phyloP scores from a whole-genome alignment of 176 grass and related monocot genomes.

The Ananas comosus region DNA sequence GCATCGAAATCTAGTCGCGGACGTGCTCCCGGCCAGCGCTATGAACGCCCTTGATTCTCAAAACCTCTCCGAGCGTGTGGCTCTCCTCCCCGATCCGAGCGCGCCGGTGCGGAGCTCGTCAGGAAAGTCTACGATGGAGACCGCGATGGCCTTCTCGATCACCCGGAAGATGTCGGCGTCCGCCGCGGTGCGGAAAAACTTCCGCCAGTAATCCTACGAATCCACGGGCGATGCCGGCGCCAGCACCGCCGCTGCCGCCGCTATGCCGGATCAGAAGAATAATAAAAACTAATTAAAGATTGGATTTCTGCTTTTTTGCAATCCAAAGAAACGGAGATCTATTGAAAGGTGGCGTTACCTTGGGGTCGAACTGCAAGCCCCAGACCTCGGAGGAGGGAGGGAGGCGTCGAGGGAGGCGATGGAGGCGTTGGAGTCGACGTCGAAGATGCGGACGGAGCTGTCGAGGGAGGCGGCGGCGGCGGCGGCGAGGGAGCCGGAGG shows the following conservation, averaged over 20 bases:
- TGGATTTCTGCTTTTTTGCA: too few relatives aligned
- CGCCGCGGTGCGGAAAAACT: slow-evolving; percentile 58
- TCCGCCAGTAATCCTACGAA: slow-evolving; percentile 67
- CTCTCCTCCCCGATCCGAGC: slow-evolving; percentile 57
- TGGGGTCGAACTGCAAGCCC: too few relatives aligned
- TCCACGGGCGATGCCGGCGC: slow-evolving; percentile 16
- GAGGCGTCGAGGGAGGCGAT: too few relatives aligned
- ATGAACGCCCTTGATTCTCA: slow-evolving; percentile 65
- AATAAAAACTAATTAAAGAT: too few relatives aligned
- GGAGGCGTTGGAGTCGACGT: too few relatives aligned
- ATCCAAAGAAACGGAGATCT: too few relatives aligned
- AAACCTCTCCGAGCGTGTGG: slow-evolving; percentile 48
- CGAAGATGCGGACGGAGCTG: too few relatives aligned
- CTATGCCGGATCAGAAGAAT: too few relatives aligned
- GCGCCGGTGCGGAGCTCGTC: slow-evolving; percentile 41
- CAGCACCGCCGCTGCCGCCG: neutral
- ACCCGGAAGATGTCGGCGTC: slow-evolving; percentile 58
- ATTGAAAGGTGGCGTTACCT: too few relatives aligned
- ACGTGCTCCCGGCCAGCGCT: slow-evolving; percentile 44
- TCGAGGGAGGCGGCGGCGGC: too few relatives aligned
- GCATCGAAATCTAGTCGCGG: neutral
- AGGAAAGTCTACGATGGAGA: slow-evolving; percentile 52
- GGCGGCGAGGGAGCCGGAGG: too few relatives aligned
- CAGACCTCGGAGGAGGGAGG: too few relatives aligned
- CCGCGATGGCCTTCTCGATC: slow-evolving; percentile 65